These are phyloP conservation scores for Dalbergia cochinchinensis DNA, from an alignment of 306 rosid species.

Conservation along the genomic window DNA sequence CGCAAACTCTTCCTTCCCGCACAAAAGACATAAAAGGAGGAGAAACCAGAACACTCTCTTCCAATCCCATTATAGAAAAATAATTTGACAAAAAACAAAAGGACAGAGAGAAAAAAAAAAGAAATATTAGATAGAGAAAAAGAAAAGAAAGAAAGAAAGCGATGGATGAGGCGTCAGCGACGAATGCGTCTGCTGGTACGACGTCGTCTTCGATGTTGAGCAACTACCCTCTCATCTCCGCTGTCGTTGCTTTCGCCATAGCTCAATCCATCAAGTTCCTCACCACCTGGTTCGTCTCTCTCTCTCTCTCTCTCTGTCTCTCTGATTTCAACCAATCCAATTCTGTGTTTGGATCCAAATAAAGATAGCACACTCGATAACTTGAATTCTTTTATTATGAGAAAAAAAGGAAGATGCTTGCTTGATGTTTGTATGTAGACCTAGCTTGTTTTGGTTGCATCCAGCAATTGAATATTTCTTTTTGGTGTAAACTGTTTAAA, in stretches of 20 bases:
- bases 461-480: too few relatives aligned
- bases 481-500: too few relatives aligned
- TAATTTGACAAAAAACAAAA: too few relatives aligned
- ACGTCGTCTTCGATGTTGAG: conserved; percentile 61
- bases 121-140: not conserved
- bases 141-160: not conserved
- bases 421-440: too few relatives aligned
- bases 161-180: conserved; percentile 47
- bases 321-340: not conserved
- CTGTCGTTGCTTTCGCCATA: conserved; percentile 65
- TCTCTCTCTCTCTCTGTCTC: not conserved
- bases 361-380: not conserved
- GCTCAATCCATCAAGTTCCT: conserved; percentile 78
- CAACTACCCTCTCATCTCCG: conserved; percentile 82
- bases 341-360: conserved; percentile 34
- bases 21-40: not conserved
- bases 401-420: too few relatives aligned
- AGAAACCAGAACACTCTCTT: not conserved
- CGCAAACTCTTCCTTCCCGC: not conserved
- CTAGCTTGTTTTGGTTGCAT: too few relatives aligned
- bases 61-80: not conserved
- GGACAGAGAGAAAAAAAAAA: not conserved
- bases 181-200: conserved; percentile 35
- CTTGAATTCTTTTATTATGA: too few relatives aligned
- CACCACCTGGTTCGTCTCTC: conserved; percentile 69